These are phyloP conservation scores for Fomitopsis schrenkii DNA, from an alignment of 1,284 basidiomycete genomes.

Conservation along the genomic window DNA sequence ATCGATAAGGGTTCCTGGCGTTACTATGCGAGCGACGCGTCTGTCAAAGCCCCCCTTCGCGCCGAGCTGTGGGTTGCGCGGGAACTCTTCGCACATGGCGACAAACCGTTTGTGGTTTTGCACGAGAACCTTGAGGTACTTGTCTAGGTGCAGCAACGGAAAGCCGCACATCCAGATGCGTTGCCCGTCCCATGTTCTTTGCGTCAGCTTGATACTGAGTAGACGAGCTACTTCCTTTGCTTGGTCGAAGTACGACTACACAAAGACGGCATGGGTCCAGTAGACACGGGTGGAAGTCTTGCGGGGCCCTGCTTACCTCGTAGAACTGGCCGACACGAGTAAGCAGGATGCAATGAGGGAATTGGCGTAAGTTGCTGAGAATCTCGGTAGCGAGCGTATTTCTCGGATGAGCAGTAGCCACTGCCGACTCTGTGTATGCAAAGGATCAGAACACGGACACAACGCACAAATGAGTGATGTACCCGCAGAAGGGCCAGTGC, in stretches of 20 bases:
- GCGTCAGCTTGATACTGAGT: conserved; percentile 79
- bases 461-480: neutral
- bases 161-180: conserved; percentile 86
- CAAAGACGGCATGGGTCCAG: conserved; percentile 4
- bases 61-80: conserved; percentile 37
- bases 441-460: neutral
- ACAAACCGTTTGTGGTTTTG: conserved; percentile 81
- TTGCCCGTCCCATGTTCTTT: conserved; percentile 65
- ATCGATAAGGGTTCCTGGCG: conserved; percentile 90
- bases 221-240: conserved; percentile 74
- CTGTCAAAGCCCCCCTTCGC: conserved; percentile 61
- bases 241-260: conserved; percentile 91
- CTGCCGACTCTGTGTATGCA: no score
- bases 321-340: conserved; percentile 95
- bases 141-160: conserved; percentile 81
- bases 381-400: conserved; percentile 68
- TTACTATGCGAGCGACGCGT: conserved; percentile 81
- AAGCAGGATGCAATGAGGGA: conserved; percentile 85
- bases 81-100: conserved; percentile 90
- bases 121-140: conserved; percentile 82
- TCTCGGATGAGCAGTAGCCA: conserved; percentile 28
- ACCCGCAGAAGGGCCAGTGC: neutral
- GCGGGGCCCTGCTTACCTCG: conserved; percentile 53
- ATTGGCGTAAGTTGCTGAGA: conserved; percentile 65
- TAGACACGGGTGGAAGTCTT: neutral